Evolutionary conservation across 2,329 filamentous ascomycete genomes (phyloP).

Genomic region (Chalara sp.): DNA sequence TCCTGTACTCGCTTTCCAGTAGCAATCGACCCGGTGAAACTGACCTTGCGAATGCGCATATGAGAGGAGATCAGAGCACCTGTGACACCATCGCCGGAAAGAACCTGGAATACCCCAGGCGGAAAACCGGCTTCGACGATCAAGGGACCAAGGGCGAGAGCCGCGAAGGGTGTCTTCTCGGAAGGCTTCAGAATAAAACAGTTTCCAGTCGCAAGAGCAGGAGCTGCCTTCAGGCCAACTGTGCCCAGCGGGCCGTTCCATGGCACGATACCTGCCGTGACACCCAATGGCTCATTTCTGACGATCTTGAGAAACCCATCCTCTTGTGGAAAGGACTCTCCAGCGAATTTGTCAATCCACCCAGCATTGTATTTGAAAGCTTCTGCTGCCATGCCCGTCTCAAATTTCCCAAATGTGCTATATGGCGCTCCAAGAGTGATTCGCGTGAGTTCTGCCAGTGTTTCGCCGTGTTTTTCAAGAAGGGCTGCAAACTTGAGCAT

Average conservation of each 20-base stretch:
- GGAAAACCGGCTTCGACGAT: conserved; percentile 25
- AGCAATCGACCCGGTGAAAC: conserved; percentile 33
- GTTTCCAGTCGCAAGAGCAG: conserved; percentile 53
- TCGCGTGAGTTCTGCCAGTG: conserved; percentile 33
- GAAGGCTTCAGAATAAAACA: conserved; percentile 55
- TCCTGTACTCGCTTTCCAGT: conserved; percentile 34
- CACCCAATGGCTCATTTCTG: conserved; percentile 34
- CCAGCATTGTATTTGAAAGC: conserved; percentile 29
- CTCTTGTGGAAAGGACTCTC: conserved; percentile 34
- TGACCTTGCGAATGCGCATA: conserved; percentile 32
- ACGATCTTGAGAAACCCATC: conserved; percentile 38
- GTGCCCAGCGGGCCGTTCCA: conserved; percentile 48
- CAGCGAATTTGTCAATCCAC: conserved; percentile 33
- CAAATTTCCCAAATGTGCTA: conserved; percentile 36
- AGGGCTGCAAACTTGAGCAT: conserved; percentile 39
- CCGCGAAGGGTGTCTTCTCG: conserved; percentile 53
- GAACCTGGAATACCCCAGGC: conserved; percentile 33
- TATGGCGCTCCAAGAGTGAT: conserved; percentile 41
- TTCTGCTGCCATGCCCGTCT: conserved; percentile 28
- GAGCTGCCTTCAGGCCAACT: conserved; percentile 47
- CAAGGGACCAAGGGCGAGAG: conserved; percentile 38
- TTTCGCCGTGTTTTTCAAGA: conserved; percentile 30
- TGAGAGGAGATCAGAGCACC: conserved; percentile 31
- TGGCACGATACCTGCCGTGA: conserved; percentile 48
- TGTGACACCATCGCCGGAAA: conserved; percentile 33